Evolutionary conservation across 2,329 filamentous ascomycete species (phyloP).

Genomic region (Cladophialophora immunda): DNA sequence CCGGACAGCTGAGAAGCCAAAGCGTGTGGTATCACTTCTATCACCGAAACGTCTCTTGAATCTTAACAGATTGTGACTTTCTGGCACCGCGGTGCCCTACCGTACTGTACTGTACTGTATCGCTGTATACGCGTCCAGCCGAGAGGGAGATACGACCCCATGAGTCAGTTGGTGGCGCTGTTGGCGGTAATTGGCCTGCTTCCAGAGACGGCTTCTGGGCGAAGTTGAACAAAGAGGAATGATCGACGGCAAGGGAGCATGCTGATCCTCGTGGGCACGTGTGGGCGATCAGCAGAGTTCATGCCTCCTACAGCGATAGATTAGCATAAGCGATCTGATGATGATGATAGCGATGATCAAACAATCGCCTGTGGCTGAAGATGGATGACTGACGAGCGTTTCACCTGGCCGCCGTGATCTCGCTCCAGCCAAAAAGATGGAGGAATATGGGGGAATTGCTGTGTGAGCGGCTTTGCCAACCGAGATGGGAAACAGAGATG

Average conservation of each 20-base stretch:
- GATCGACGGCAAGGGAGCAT: constrained; percentile 25
- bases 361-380: constrained; percentile 6
- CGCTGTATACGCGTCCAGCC: constrained; percentile 18
- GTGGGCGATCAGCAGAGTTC: constrained; percentile 24
- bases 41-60: not conserved
- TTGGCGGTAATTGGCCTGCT: constrained; percentile 19
- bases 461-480: constrained; percentile 10
- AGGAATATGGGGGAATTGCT: constrained; percentile 6
- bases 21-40: not conserved
- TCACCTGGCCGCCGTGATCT: constrained; percentile 12
- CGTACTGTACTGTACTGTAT: not conserved
- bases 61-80: not conserved
- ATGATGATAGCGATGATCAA: constrained; percentile 5
- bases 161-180: constrained; percentile 22
- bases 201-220: constrained; percentile 10
- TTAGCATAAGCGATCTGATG: constrained; percentile 10
- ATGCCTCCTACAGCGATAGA: constrained; percentile 1
- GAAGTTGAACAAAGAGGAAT: constrained; percentile 14
- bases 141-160: constrained; percentile 13
- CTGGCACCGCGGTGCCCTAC: not conserved
- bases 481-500: constrained; percentile 12
- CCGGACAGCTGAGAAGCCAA: not conserved
- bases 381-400: constrained; percentile 15
- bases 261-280: constrained; percentile 20
- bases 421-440: constrained; percentile 10